Percentiles rank a stretch among this genome's conserved stretches.
These are phyloP conservation scores for Fusarium denticulatum DNA, from an alignment of 2,329 filamentous ascomycete genomes.

Conservation along the genomic window DNA sequence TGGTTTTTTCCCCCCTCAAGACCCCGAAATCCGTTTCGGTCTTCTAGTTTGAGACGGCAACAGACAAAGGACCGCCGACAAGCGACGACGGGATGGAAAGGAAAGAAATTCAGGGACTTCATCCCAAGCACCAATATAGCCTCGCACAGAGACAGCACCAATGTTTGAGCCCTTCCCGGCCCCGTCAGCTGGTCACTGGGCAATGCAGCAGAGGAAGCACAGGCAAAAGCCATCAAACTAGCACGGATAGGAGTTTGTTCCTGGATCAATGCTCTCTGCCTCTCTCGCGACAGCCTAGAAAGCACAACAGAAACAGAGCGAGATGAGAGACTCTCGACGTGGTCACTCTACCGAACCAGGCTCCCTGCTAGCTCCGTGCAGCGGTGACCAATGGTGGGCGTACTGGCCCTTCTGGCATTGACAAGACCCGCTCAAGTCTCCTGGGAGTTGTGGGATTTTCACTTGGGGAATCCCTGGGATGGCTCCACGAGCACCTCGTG, in stretches of 20 bases:
- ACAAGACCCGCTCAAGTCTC: slow-evolving; percentile 45
- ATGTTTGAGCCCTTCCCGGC: slow-evolving; percentile 26
- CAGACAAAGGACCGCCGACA: slow-evolving; percentile 11
- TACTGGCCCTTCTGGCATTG: slow-evolving; percentile 37
- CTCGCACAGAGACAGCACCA: slow-evolving; percentile 31
- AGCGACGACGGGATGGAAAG: slow-evolving; percentile 13
- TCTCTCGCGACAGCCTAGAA: slow-evolving; percentile 1
- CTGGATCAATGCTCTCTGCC: slow-evolving; percentile 26
- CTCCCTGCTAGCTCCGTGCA: slow-evolving; percentile 48
- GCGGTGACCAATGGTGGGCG: slow-evolving; percentile 43
- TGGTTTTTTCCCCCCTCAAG: background rate
- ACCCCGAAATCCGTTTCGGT: slow-evolving; percentile 32
- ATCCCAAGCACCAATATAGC: slow-evolving; percentile 13
- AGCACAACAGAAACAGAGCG: slow-evolving; percentile 3
- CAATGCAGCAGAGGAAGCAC: slow-evolving; percentile 27
- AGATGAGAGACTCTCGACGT: slow-evolving; percentile 17
- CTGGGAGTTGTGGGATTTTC: slow-evolving; percentile 37
- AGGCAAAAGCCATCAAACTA: slow-evolving; percentile 17
- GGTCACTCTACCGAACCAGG: slow-evolving; percentile 30
- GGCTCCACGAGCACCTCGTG: slow-evolving; percentile 44
- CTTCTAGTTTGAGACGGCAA: slow-evolving; percentile 15
- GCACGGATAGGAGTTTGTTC: slow-evolving; percentile 25
- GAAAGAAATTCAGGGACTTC: slow-evolving; percentile 36
- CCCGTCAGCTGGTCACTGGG: slow-evolving; percentile 26
- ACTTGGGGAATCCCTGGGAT: slow-evolving; percentile 47